These are phyloP conservation scores for Neonectria coccinea DNA, from an alignment of 2,329 filamentous ascomycete species.

Conservation along the genomic window DNA sequence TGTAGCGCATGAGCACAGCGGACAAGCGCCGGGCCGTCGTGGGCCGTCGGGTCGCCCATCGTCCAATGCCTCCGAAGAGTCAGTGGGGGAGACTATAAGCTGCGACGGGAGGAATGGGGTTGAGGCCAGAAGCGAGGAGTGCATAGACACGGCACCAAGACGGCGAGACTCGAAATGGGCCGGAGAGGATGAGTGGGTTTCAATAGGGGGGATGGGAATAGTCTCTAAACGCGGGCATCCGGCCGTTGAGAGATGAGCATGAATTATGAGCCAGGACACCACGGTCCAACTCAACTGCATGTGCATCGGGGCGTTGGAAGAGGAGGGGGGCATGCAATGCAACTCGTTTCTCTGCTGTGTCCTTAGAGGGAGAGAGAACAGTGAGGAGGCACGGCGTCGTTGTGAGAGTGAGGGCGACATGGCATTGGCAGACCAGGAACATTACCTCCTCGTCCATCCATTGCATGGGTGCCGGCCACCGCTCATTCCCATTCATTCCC, in stretches of 20 bases:
- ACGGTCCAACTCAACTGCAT: slow-evolving; percentile 12
- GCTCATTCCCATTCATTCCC: slow-evolving; percentile 5
- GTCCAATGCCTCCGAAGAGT: slow-evolving; percentile 19
- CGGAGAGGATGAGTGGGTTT: slow-evolving; percentile 8
- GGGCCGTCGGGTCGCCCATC: slow-evolving; percentile 21
- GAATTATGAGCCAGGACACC: slow-evolving; percentile 11
- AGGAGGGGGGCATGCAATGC: slow-evolving; percentile 9
- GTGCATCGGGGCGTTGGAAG: neutral
- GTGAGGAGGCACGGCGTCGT: slow-evolving; percentile 10
- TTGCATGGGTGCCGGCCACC: neutral
- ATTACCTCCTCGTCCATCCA: neutral
- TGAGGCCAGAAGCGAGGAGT: slow-evolving; percentile 17
- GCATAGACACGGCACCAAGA: neutral
- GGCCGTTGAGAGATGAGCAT: slow-evolving; percentile 7
- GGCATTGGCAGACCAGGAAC: neutral
- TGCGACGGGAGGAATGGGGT: slow-evolving; percentile 30
- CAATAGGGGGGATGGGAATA: slow-evolving; percentile 14
- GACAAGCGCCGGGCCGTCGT: slow-evolving; percentile 17
- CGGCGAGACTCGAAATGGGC: neutral
- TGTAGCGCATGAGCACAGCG: neutral
- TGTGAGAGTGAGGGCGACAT: slow-evolving; percentile 1
- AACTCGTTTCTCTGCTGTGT: slow-evolving; percentile 7
- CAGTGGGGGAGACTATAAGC: slow-evolving; percentile 26
- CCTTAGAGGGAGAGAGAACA: neutral
- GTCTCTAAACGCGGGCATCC: slow-evolving; percentile 3